Percentiles rank a stretch among this genome's conserved stretches.
phyloP scores from a whole-genome alignment of 306 rosid genomes.

The Cucumis cinereus region DNA sequence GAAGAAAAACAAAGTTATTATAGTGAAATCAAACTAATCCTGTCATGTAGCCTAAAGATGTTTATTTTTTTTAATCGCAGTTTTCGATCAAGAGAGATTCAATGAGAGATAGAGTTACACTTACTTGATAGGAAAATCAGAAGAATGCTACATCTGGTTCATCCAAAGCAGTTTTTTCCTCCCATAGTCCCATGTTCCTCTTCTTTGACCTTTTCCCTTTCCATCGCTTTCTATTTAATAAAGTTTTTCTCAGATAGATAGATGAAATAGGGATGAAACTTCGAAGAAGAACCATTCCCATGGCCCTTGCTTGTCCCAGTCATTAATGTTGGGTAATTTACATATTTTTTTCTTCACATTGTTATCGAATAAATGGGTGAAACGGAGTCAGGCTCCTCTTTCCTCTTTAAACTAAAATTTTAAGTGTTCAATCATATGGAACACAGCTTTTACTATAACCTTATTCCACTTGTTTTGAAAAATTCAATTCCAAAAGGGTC shows the following conservation, averaged over 20 bases:
- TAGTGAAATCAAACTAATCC: background rate
- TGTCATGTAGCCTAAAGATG: background rate
- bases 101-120: background rate
- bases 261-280: background rate
- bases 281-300: background rate
- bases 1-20: background rate
- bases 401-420: no score
- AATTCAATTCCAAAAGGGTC: no score
- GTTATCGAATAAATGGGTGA: no score
- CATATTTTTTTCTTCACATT: no score
- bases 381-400: no score
- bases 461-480: no score
- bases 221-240: background rate
- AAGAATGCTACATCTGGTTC: background rate
- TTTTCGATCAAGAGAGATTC: background rate
- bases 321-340: no score
- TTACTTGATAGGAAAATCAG: background rate
- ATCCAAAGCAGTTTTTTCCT: background rate
- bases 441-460: no score
- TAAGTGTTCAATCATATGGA: no score
- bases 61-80: background rate
- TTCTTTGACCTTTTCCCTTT: background rate
- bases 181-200: background rate
- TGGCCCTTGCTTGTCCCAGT: background rate
- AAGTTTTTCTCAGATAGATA: background rate